These are phyloP conservation scores for Funneliformis geosporum DNA, from an alignment of 192 early-diverging fungal species.

Conservation along the genomic window DNA sequence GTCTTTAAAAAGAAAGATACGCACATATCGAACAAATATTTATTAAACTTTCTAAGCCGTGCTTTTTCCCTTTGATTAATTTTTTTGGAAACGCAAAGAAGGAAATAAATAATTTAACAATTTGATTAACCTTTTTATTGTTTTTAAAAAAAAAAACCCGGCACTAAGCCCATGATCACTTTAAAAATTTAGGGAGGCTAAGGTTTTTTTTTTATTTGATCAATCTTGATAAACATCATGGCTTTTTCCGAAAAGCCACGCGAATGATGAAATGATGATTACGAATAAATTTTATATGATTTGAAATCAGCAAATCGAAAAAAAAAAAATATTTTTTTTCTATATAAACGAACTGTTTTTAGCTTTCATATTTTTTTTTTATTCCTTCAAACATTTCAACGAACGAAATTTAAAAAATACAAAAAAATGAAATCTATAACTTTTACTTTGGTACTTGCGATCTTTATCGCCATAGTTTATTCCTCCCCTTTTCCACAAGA, in stretches of 20 bases:
- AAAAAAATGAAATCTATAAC: background rate
- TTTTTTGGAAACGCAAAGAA: background rate
- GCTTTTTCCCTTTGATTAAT: background rate
- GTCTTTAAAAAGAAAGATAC: too few species aligned
- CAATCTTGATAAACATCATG: background rate
- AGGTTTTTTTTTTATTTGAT: background rate
- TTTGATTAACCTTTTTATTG: background rate
- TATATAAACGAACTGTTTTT: background rate
- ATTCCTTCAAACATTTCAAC: too few species aligned
- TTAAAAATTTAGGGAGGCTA: background rate
- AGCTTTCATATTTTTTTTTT: background rate
- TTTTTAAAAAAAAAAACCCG: background rate
- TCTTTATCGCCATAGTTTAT: background rate
- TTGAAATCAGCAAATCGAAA: background rate
- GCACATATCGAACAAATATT: too few species aligned
- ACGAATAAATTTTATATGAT: background rate
- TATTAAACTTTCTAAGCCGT: too few species aligned
- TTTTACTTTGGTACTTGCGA: background rate
- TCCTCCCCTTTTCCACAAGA: background rate
- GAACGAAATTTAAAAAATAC: background rate
- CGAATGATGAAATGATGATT: background rate
- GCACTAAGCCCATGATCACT: background rate
- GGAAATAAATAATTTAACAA: background rate
- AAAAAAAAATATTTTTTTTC: too few species aligned
- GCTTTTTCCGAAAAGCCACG: background rate